Conservation (phyloP, 179 eudicot species). For the Patellifolia procumbens region DNA sequence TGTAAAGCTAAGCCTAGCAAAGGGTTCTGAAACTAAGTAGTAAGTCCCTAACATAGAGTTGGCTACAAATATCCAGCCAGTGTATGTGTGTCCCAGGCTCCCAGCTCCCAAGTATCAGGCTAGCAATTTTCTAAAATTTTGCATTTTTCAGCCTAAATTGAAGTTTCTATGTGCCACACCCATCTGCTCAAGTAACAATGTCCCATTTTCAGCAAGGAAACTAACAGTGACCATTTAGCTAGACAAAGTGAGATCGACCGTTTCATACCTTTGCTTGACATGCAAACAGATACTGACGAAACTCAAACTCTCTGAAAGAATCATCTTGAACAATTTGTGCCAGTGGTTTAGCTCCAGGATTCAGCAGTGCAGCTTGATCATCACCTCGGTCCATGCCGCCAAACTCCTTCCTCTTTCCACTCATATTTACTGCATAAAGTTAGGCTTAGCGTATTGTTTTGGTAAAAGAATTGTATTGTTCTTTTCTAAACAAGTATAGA, state of each 20-base stretch:
- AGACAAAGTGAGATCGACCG: neutral
- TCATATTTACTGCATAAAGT: conserved; percentile 56
- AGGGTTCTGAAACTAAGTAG: neutral
- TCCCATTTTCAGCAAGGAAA: neutral
- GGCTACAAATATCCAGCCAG: neutral
- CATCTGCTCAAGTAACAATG: neutral
- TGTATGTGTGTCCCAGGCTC: neutral
- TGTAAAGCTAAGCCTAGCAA: neutral
- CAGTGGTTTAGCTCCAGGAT: conserved; percentile 67
- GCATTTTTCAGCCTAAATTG: neutral
- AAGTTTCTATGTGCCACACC: neutral
- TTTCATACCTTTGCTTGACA: conserved; percentile 89
- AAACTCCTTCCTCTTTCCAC: conserved; percentile 71
- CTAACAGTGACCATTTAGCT: neutral
- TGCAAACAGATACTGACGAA: conserved; percentile 95
- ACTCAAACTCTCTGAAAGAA: conserved; percentile 95
- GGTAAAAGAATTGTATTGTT: neutral
- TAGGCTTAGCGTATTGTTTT: neutral
- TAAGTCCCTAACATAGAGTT: neutral
- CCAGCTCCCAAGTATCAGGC: neutral
- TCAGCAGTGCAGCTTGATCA: conserved; percentile 87
- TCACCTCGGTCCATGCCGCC: conserved; percentile 93
- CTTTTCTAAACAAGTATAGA: neutral
- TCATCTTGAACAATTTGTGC: conserved; percentile 91
- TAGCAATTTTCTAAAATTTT: neutral